phyloP scores from a whole-genome alignment of 1,139 yeast species.

The Protomyces pachydermus region DNA sequence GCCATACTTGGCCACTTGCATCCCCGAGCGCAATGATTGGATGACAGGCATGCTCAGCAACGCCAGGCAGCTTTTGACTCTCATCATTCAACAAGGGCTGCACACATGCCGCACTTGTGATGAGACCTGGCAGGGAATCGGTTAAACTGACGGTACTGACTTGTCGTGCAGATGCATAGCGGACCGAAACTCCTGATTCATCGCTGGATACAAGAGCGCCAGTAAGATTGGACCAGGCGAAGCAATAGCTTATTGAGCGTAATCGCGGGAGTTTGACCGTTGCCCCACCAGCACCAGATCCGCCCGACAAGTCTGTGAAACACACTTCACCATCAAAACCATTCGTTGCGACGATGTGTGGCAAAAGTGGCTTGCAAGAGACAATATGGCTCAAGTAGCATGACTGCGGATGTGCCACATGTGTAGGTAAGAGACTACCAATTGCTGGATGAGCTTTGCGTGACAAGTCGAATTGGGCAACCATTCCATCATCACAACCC shows the following conservation, averaged over 20 bases:
- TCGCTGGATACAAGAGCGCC: neutral
- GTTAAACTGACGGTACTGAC: neutral
- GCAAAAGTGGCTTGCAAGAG: neutral
- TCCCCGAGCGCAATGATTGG: neutral
- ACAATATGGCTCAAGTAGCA: neutral
- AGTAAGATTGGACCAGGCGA: neutral
- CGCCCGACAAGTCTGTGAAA: neutral
- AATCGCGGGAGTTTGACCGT: neutral
- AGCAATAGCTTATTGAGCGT: neutral
- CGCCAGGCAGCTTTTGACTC: neutral
- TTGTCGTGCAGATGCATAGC: neutral
- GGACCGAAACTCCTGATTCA: neutral
- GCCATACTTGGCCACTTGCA: neutral
- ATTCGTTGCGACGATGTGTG: neutral
- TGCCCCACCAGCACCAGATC: neutral
- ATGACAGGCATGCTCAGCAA: neutral
- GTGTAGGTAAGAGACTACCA: neutral
- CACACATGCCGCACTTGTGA: neutral
- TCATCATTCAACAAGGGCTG: neutral
- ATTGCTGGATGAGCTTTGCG: neutral
- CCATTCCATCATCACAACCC: neutral
- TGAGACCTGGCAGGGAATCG: neutral
- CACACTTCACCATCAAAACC: neutral
- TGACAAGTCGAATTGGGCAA: neutral
- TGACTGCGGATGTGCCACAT: neutral